Conservation (phyloP, 2,329 filamentous ascomycete genomes). For the Huntiella abstrusa region DNA sequence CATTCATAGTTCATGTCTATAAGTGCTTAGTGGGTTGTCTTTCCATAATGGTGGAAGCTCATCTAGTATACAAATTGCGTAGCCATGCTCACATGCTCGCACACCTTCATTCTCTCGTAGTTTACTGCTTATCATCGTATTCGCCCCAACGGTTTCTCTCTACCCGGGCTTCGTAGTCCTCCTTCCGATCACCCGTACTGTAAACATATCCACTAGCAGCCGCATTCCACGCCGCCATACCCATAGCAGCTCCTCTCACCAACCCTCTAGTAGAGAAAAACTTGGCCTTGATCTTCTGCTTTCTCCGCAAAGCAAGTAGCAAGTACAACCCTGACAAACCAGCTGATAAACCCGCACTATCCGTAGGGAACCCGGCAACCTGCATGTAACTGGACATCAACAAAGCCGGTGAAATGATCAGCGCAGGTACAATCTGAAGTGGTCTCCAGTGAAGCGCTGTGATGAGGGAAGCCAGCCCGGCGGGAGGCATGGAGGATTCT, state of each 20-base stretch:
- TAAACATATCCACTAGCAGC: conserved; percentile 34
- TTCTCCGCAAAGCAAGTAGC: conserved; percentile 31
- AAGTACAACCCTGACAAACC: conserved; percentile 40
- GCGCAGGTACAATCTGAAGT: conserved; percentile 27
- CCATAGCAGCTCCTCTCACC: conserved; percentile 32
- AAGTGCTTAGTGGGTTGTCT: background rate
- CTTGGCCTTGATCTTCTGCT: conserved; percentile 22
- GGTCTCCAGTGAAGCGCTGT: conserved; percentile 37
- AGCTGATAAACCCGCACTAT: conserved; percentile 34
- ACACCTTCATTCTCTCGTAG: too few species aligned
- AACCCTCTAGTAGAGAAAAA: conserved; percentile 27
- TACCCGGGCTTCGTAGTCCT: conserved; percentile 28
- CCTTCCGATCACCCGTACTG: conserved; percentile 28
- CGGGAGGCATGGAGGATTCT: conserved; percentile 36
- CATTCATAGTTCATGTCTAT: background rate
- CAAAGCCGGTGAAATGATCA: conserved; percentile 32
- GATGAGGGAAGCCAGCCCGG: conserved; percentile 36
- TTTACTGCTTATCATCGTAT: conserved; percentile 10
- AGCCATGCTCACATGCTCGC: too few species aligned
- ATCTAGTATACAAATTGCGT: too few species aligned
- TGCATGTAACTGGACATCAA: conserved; percentile 40
- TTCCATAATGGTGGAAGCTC: too few species aligned
- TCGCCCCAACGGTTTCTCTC: conserved; percentile 32
- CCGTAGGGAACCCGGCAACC: conserved; percentile 38
- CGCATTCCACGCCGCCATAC: conserved; percentile 28